Conservation (phyloP, 805 yeast species). For the Myxozyma geophila region DNA sequence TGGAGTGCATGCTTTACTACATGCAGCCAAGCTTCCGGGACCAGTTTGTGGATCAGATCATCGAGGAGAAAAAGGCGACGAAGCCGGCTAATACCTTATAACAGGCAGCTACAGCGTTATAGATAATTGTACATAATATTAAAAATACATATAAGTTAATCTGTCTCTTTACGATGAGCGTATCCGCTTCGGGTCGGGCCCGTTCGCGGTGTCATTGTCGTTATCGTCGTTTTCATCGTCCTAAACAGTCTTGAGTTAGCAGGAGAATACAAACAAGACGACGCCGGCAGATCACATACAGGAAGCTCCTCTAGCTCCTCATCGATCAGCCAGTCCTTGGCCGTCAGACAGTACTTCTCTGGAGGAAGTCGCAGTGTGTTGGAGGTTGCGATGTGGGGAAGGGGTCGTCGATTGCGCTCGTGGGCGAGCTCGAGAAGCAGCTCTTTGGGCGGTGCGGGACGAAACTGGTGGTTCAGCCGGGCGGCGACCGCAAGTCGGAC, state of each 20-base stretch:
- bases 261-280: neutral
- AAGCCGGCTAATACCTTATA: neutral
- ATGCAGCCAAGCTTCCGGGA: conserved; percentile 64
- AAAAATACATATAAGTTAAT: neutral
- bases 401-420: conserved; percentile 84
- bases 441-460: conserved; percentile 95
- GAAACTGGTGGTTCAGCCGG: conserved; percentile 92
- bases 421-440: conserved; percentile 85
- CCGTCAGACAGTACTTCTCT: conserved; percentile 86
- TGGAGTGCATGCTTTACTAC: conserved; percentile 63
- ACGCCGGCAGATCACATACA: neutral
- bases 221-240: conserved; percentile 16
- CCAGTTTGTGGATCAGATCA: conserved; percentile 65
- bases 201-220: neutral
- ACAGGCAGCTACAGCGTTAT: neutral
- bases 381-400: conserved; percentile 78
- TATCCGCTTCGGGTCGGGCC: conserved; percentile 16
- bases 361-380: conserved; percentile 97
- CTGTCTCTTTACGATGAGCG: neutral
- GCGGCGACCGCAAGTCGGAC: conserved; percentile 91
- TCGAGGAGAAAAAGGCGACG: conserved; percentile 54
- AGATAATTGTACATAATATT: neutral
- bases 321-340: conserved; percentile 69
- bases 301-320: conserved; percentile 48
- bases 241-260: neutral